Base-by-base conservation (phyloP, 1,284 basidiomycete species). In the Ceratorhiza oryzae-sativae region DNA sequence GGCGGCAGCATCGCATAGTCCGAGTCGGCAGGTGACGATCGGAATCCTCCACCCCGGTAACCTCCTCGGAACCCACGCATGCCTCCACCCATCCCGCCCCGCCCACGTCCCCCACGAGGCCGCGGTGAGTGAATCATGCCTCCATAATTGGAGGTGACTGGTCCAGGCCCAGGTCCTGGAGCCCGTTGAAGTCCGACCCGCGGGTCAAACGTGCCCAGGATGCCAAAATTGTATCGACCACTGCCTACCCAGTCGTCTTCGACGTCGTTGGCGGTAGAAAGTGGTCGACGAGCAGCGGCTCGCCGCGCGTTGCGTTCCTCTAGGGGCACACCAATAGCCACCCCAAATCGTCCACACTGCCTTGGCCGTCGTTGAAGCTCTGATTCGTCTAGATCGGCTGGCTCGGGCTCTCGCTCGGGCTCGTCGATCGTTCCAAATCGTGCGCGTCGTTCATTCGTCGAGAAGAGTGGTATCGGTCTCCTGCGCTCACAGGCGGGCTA, bases 181-280 rank as follows among this genome's bases (percentile, higher is more conserved):
- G 20, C 12, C 34, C 61, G 46, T 8, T 10, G 48, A 20, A 65
- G 46, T 25, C 61, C 61, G 6, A 46, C 63, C 23, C 63, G 49
- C 4, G 23, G 30, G 27, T 68, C 39, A 41, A 68, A 68, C 25
- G 51, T 42, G 36, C 63, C 67, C 18, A 59, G 13, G 41, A 49
- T 9, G 6, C 67, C 67, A 70, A 70, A 70, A 42, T 23, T 59
- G 49, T 42, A 70, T 45, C 67, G 39, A 27, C 67, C 55, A 30
- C 59, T 55, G 15, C 53, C 53, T 39, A 39, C 27, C 65, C 65
- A 70, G 53, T 58, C 65, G 18, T 70, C 65, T 46, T 70, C 65
- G 10, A 70, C 32, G 51, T 70, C 65, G 42, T 70, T 42, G 20
- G 27, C 23, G 27, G 65, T 70, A 3, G 65, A 15, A 5, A 48